A percentile compares a stretch with the other conserved stretches of the same genome.
Conservation (phyloP, 129 eudicot species). For the Artemisia annua region DNA sequence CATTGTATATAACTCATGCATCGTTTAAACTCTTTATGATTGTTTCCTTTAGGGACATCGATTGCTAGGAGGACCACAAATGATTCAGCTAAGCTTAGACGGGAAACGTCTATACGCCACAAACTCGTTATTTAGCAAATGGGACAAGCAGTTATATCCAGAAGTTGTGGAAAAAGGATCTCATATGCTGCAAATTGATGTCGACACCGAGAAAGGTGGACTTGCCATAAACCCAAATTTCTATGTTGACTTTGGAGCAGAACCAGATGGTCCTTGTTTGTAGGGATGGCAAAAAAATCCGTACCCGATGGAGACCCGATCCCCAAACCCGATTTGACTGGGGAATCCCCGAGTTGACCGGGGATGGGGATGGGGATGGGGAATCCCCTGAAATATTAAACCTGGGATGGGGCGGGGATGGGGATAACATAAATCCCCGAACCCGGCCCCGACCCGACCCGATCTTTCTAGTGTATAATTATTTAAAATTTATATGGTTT, state of each 20-base stretch:
- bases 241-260: slow-evolving; percentile 86
- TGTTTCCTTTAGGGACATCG: slow-evolving; percentile 59
- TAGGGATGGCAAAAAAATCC: no score
- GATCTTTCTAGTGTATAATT: no score
- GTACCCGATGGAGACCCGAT: no score
- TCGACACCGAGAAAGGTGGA: slow-evolving; percentile 80
- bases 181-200: slow-evolving; percentile 91
- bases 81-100: slow-evolving; percentile 93
- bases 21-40: not conserved
- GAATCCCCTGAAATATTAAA: no score
- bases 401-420: no score
- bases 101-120: slow-evolving; percentile 88
- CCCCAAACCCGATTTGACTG: no score
- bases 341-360: no score
- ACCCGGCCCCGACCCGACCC: no score
- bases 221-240: slow-evolving; percentile 69
- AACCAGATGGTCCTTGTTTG: slow-evolving; percentile 92
- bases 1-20: not conserved
- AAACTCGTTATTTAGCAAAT: slow-evolving; percentile 85
- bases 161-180: slow-evolving; percentile 83
- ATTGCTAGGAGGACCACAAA: slow-evolving; percentile 95
- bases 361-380: no score
- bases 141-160: slow-evolving; percentile 94
- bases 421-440: no score
- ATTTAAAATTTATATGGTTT: no score